A percentile compares a stretch with the other conserved stretches of the same genome.
phyloP scores from a whole-genome alignment of 257 asterid species.

The Solanum lignicaule region DNA sequence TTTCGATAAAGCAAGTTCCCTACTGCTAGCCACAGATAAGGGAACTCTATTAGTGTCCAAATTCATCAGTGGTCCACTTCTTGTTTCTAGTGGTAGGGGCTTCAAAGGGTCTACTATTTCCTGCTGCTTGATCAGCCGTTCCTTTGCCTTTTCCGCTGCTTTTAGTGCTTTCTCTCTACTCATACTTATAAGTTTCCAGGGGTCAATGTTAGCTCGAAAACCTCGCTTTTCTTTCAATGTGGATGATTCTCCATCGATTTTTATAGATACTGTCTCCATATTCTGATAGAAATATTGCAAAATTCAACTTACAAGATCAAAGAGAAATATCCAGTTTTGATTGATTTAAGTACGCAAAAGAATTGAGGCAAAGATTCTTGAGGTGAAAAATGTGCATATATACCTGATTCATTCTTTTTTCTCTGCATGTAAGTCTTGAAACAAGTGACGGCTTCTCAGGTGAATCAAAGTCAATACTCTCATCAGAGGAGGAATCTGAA shows the following conservation, averaged over 20 bases:
- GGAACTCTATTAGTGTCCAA: slow-evolving; percentile 17
- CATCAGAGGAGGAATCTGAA: slow-evolving; percentile 71
- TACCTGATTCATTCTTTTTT: slow-evolving; percentile 46
- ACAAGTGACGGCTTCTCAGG: slow-evolving; percentile 40
- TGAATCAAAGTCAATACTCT: slow-evolving; percentile 39
- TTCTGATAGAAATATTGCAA: slow-evolving; percentile 24
- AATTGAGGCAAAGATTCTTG: background rate
- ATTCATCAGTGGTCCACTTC: slow-evolving; percentile 54
- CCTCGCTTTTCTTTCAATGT: slow-evolving; percentile 43
- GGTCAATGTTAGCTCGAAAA: slow-evolving; percentile 80
- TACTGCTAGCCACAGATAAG: background rate
- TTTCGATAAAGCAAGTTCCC: slow-evolving; percentile 14
- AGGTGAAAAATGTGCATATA: background rate
- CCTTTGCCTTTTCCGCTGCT: slow-evolving; percentile 70
- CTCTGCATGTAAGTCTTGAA: slow-evolving; percentile 38
- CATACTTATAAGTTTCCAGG: slow-evolving; percentile 83
- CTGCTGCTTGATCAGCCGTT: slow-evolving; percentile 40
- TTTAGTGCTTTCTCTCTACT: slow-evolving; percentile 70
- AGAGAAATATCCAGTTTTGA: background rate
- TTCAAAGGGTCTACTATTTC: slow-evolving; percentile 17
- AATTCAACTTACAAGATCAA: background rate
- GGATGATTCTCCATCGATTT: slow-evolving; percentile 49
- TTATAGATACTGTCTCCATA: slow-evolving; percentile 54
- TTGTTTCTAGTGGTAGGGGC: slow-evolving; percentile 73
- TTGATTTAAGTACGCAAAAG: background rate